These are phyloP conservation scores for Ichthyophonus hoferi DNA, from an alignment of 208 protist genomes.

Conservation along the genomic window DNA sequence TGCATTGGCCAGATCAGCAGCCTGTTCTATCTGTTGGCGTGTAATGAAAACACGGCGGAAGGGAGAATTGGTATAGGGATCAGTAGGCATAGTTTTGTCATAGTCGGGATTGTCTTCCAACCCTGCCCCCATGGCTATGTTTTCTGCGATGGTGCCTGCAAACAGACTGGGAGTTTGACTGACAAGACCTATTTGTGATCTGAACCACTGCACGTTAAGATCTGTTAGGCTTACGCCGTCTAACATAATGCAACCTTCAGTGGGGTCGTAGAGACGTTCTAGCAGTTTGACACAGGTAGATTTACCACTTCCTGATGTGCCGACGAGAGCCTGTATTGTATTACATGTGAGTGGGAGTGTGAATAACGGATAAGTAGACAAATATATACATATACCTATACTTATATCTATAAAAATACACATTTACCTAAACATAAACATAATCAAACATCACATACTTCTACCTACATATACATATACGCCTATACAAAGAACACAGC, in stretches of 20 bases:
- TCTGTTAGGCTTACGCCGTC: neutral
- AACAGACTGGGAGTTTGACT: conserved; percentile 58
- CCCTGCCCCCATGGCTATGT: conserved; percentile 54
- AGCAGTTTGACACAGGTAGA: conserved; percentile 60
- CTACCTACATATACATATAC: too few relatives aligned
- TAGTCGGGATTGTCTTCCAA: conserved; percentile 28
- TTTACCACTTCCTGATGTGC: conserved; percentile 66
- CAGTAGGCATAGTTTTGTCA: neutral
- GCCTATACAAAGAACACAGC: neutral
- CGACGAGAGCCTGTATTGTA: conserved; percentile 55
- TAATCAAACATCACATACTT: too few relatives aligned
- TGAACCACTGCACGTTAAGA: conserved; percentile 32
- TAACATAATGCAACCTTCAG: neutral
- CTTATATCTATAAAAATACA: too few relatives aligned
- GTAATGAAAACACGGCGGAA: conserved; percentile 27
- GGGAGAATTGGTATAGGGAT: neutral
- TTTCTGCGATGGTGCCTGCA: conserved; percentile 48
- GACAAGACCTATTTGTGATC: conserved; percentile 53
- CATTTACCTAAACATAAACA: too few relatives aligned
- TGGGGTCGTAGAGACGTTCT: conserved; percentile 63
- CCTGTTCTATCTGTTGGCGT: conserved; percentile 39
- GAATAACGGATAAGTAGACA: too few relatives aligned
- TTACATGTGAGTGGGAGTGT: neutral
- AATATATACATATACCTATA: too few relatives aligned
- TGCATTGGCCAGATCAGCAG: conserved; percentile 50